Conservation (phyloP, 345 rosid species). For the Turritis glabra region DNA sequence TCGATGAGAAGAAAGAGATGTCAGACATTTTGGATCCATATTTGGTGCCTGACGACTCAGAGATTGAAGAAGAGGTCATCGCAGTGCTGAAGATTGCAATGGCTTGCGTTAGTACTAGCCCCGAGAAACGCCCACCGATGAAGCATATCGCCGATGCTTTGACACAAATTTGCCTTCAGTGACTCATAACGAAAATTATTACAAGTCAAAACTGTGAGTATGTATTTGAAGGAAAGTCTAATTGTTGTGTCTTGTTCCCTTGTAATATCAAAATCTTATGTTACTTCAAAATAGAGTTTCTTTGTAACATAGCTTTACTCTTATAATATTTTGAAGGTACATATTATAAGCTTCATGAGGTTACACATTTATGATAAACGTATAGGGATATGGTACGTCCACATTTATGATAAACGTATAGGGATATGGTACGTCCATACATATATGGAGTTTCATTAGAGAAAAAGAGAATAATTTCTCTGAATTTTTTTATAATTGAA, state of each 20-base stretch:
- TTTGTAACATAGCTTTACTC: conserved; percentile 23
- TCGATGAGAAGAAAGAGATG: conserved; percentile 85
- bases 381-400: background rate
- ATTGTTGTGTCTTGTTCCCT: background rate
- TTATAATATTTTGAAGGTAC: background rate
- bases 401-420: background rate
- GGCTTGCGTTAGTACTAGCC: conserved; percentile 68
- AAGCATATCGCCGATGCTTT: conserved; percentile 66
- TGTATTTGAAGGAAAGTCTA: background rate
- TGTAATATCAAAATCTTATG: conserved; percentile 4
- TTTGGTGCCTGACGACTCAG: conserved; percentile 65
- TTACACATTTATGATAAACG: background rate
- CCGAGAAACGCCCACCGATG: conserved; percentile 82
- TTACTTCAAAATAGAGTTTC: background rate
- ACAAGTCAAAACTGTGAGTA: conserved; percentile 14
- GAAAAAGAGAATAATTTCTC: background rate
- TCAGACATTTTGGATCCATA: conserved; percentile 73
- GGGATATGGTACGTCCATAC: background rate
- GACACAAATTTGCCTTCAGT: conserved; percentile 28
- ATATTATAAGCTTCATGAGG: conserved; percentile 8
- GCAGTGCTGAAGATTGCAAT: conserved; percentile 75
- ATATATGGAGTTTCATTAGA: background rate
- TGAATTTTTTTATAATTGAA: background rate
- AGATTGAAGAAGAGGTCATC: conserved; percentile 86
- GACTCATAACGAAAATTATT: background rate